phyloP scores from a whole-genome alignment of 805 yeast genomes.

The Candida morakotiae region DNA sequence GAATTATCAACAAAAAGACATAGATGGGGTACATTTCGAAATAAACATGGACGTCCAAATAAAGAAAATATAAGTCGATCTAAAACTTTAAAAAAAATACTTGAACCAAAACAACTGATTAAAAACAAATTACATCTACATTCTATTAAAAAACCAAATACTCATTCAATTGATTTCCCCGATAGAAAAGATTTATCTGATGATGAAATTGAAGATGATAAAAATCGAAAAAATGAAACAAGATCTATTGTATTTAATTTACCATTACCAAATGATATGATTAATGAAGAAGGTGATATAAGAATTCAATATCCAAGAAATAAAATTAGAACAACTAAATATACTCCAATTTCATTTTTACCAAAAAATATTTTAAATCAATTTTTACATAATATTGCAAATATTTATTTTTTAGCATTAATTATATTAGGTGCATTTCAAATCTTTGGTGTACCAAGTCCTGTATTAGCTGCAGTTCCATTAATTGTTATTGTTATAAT shows the following conservation, averaged over 20 bases:
- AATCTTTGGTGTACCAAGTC: conserved; percentile 78
- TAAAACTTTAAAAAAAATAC: conserved; percentile 45
- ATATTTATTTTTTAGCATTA: conserved; percentile 76
- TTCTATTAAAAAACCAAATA: conserved; percentile 8
- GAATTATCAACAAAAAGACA: conserved; percentile 55
- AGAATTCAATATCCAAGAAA: conserved; percentile 68
- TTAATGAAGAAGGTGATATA: conserved; percentile 60
- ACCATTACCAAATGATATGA: conserved; percentile 52
- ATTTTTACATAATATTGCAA: conserved; percentile 79
- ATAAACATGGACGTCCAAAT: conserved; percentile 62
- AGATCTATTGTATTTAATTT: conserved; percentile 59
- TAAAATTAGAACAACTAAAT: conserved; percentile 92
- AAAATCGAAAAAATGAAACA: conserved; percentile 24
- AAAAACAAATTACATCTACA: conserved; percentile 1
- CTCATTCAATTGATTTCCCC: conserved; percentile 11
- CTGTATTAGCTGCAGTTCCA: conserved; percentile 72
- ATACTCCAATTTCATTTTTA: conserved; percentile 82
- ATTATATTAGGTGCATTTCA: conserved; percentile 75
- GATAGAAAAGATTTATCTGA: conserved; percentile 10
- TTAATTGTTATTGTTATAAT: conserved; percentile 70
- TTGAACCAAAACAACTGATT: conserved; percentile 22
- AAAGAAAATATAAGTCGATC: conserved; percentile 42
- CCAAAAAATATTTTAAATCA: conserved; percentile 82
- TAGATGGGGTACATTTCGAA: conserved; percentile 90
- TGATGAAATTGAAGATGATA: conserved; percentile 26